Percentiles rank a stretch among this genome's conserved stretches.
phyloP scores from a whole-genome alignment of 176 grass and related monocot genomes.

The Oryza glumipatula region DNA sequence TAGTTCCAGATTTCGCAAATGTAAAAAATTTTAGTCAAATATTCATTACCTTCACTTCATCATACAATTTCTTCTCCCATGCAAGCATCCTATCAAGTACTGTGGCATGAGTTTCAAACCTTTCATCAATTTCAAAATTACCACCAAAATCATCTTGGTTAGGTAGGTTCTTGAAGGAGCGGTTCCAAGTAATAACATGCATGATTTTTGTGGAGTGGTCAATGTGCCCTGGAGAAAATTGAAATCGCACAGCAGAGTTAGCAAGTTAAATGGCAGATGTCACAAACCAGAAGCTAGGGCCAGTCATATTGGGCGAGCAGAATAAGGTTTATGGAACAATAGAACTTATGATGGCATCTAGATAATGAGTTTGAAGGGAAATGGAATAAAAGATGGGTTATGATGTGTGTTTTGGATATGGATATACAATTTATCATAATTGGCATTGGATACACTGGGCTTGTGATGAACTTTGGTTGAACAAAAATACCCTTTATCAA shows the following conservation, averaged over 20 bases:
- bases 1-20: constrained; percentile 9
- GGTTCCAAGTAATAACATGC: constrained; percentile 98
- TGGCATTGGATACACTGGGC: background rate
- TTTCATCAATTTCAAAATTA: constrained; percentile 68
- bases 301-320: background rate
- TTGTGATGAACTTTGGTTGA: background rate
- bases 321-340: background rate
- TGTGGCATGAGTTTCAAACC: constrained; percentile 80
- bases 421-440: background rate
- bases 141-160: constrained; percentile 58
- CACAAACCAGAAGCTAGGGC: constrained; percentile 16
- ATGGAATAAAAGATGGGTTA: background rate
- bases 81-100: constrained; percentile 96
- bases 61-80: constrained; percentile 96
- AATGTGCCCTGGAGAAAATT: constrained; percentile 71
- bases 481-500: background rate
- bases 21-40: constrained; percentile 30
- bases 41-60: constrained; percentile 90
- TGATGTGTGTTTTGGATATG: background rate
- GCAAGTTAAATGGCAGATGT: constrained; percentile 21
- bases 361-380: background rate
- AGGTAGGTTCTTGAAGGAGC: constrained; percentile 80
- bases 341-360: background rate
- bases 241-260: background rate
- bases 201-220: constrained; percentile 94